phyloP scores from a whole-genome alignment of 202 grass and related monocot species.

The Setaria viridis region DNA sequence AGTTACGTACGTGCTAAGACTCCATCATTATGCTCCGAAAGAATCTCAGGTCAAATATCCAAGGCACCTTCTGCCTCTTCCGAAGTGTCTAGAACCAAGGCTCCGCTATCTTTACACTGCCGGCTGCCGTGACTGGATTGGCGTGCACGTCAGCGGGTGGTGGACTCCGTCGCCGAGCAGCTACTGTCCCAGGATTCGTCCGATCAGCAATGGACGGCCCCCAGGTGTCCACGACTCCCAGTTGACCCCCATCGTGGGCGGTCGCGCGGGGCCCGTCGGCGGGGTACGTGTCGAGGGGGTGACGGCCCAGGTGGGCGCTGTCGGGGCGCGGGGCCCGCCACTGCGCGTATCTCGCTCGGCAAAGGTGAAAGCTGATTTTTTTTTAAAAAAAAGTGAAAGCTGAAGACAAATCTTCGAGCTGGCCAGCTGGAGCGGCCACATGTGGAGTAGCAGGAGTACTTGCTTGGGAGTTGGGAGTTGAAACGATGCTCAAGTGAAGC shows the following conservation, averaged over 20 bases:
- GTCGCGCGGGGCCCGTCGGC: neutral
- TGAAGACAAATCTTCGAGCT: too few relatives aligned
- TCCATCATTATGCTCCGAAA: neutral
- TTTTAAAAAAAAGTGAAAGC: too few relatives aligned
- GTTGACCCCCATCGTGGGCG: neutral
- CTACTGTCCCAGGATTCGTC: neutral
- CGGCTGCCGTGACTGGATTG: neutral
- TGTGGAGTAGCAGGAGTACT: too few relatives aligned
- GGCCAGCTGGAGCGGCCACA: too few relatives aligned
- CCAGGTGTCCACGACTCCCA: neutral
- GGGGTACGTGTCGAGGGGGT: neutral
- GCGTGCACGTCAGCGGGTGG: neutral
- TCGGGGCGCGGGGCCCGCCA: neutral
- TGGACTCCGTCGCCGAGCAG: neutral
- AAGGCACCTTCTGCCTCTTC: neutral
- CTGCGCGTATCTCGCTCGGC: neutral
- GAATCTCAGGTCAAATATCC: slow-evolving; percentile 30
- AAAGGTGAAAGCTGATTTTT: neutral
- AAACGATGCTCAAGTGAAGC: too few relatives aligned
- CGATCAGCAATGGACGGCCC: slow-evolving; percentile 9
- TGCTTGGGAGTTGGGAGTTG: too few relatives aligned
- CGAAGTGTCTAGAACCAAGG: slow-evolving; percentile 47
- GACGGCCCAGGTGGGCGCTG: slow-evolving; percentile 11
- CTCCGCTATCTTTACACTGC: neutral
- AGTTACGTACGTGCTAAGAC: too few relatives aligned